phyloP scores from a whole-genome alignment of 495 filamentous ascomycete genomes.

The Margaritispora aquatica region DNA sequence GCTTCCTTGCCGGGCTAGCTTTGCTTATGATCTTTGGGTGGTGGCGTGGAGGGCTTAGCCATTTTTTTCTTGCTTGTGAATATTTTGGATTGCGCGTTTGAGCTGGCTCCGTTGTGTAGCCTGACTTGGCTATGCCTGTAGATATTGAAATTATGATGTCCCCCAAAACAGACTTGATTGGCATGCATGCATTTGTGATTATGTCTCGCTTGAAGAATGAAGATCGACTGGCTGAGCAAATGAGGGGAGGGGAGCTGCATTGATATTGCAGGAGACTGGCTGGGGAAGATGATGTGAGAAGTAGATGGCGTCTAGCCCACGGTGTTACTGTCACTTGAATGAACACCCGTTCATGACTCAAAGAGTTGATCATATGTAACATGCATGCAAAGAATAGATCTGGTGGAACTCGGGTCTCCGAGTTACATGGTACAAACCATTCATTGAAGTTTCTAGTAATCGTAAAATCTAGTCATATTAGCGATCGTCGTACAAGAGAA shows the following conservation, averaged over 20 bases:
- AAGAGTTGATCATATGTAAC: neutral
- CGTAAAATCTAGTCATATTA: conserved; percentile 20
- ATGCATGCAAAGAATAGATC: neutral
- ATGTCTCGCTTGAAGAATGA: too few relatives aligned
- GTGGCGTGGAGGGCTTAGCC: neutral
- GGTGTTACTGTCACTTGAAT: too few relatives aligned
- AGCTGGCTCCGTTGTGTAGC: conserved; percentile 11
- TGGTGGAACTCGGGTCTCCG: neutral
- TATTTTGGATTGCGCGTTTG: conserved; percentile 6
- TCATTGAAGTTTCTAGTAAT: conserved; percentile 15
- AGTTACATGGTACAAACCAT: neutral
- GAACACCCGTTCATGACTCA: neutral
- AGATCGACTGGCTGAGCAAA: too few relatives aligned
- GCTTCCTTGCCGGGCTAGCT: neutral
- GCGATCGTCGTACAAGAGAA: neutral
- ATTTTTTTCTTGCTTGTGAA: conserved; percentile 10
- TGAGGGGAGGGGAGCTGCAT: too few relatives aligned
- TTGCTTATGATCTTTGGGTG: neutral
- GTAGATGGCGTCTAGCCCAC: too few relatives aligned
- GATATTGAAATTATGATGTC: conserved; percentile 13
- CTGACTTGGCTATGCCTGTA: conserved; percentile 2
- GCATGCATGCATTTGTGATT: neutral
- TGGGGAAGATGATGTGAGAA: too few relatives aligned
- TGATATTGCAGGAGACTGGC: too few relatives aligned
- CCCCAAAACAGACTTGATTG: neutral